Evolutionary conservation across 371 early-diverging fungal genomes (phyloP), one percentile per base, ranked within the genome.

Genomic region (Aphelidium insulamus): DNA sequence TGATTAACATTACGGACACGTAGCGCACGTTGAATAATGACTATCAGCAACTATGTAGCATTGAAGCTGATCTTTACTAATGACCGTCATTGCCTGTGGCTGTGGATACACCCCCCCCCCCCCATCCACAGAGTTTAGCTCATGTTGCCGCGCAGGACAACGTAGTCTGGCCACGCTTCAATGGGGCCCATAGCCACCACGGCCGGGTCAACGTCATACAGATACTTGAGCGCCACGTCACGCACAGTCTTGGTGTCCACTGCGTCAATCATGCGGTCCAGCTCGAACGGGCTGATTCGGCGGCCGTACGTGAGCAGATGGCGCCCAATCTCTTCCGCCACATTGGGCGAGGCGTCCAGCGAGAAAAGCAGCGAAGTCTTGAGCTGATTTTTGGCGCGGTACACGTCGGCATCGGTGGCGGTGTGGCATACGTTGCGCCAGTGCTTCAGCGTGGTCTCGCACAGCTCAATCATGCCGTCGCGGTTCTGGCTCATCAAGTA

Each of bases 311-410:
- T 79, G 33, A 90, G 59, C 41, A 95, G 55, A 54, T 95, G 97
- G 39, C 91, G 75, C 30, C 94, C 94, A 58, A 95, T 88, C 48
- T 95, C 94, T 52, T 95, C 92, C 21, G 85, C 83, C 41, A 87
- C 67, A 19, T 86, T 72, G 1, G 86, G 82, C 37, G 83, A 86
- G 26, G 87, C 86, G 49, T 95, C 92, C 35, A 92, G 57, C 43
- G 73, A 62, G 26, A 90, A 62, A 18, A 92, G 62, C 16, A 92
- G 61, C 20, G 78, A 63, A 2, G 92, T 82, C 68, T 91, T 95
- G 50, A 95, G 72, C 60, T 91, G 90, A 60, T 87, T 86, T 63
- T 92, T 92, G 44, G 94, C 92, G 38, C 88, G 77, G 57, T 81
- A 80, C 10, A 95, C 82, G 59, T 92, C 95, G 38, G 66, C 75